Percentiles rank a stretch among this genome's conserved stretches.
Evolutionary conservation across 177 flowering plant genomes (phyloP).

Genomic region (Vitis hybrid): DNA sequence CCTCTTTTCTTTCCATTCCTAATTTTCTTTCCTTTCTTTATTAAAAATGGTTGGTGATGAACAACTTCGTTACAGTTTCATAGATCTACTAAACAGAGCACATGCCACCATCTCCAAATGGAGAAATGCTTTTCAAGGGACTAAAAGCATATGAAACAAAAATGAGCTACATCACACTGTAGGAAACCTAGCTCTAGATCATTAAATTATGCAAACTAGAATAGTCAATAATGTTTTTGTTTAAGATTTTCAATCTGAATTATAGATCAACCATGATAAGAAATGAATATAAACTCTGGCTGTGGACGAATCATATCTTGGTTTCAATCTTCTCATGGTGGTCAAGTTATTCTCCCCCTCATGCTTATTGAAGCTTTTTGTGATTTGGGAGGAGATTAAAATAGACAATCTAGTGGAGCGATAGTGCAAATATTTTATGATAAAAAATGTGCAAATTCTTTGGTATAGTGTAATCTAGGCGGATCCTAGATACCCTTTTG

Average conservation of each 20-base stretch:
- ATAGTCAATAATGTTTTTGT: too few species aligned
- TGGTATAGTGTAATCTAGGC: too few species aligned
- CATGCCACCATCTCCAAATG: background rate
- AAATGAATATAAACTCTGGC: background rate
- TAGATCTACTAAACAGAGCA: constrained; percentile 1
- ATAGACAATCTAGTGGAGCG: too few species aligned
- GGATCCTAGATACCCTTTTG: too few species aligned
- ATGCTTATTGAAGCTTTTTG: background rate
- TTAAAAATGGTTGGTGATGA: constrained; percentile 12
- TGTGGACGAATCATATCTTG: constrained; percentile 6
- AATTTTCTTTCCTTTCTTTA: background rate
- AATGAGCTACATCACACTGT: too few species aligned
- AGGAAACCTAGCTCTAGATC: too few species aligned
- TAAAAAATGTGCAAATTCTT: too few species aligned
- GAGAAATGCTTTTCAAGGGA: too few species aligned
- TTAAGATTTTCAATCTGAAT: background rate
- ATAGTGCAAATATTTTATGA: too few species aligned
- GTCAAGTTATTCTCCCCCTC: background rate
- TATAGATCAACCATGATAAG: background rate
- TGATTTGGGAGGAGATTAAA: too few species aligned
- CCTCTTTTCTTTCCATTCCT: background rate
- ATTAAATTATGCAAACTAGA: too few species aligned
- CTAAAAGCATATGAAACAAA: too few species aligned
- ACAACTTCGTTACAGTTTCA: constrained; percentile 5
- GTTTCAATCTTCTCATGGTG: background rate